These are phyloP conservation scores for Aspergillus avenaceus DNA, from an alignment of 495 filamentous ascomycete genomes.

Conservation along the genomic window DNA sequence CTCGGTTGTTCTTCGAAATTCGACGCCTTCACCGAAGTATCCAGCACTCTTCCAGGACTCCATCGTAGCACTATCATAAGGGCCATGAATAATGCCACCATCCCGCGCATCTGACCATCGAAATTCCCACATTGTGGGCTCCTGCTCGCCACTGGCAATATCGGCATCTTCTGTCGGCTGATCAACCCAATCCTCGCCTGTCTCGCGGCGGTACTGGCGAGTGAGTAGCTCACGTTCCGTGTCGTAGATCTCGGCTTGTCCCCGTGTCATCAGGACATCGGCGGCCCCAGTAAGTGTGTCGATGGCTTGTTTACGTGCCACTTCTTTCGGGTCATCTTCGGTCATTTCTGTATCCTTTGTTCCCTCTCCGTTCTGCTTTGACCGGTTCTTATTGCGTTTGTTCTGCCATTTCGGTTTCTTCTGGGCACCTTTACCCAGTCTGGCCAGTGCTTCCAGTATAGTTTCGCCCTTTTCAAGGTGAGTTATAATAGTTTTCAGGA, in stretches of 20 bases:
- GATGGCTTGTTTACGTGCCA: conserved; percentile 63
- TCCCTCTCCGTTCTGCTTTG: conserved; percentile 53
- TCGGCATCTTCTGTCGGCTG: conserved; percentile 30
- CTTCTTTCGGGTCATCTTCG: conserved; percentile 69
- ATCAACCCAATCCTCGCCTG: conserved; percentile 88
- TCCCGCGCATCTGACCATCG: conserved; percentile 89
- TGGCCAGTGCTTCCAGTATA: conserved; percentile 78
- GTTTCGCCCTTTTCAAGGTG: conserved; percentile 81
- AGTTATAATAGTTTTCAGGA: conserved; percentile 66
- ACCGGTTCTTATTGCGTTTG: conserved; percentile 53
- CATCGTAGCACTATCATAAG: conserved; percentile 83
- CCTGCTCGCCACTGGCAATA: conserved; percentile 17
- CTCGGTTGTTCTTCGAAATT: conserved; percentile 67
- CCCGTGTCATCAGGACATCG: conserved; percentile 75
- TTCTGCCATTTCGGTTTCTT: conserved; percentile 60
- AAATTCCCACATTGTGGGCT: conserved; percentile 75
- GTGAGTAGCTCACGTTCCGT: conserved; percentile 78
- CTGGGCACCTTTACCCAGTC: conserved; percentile 66
- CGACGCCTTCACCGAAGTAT: conserved; percentile 91
- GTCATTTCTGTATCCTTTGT: conserved; percentile 62
- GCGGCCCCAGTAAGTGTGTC: conserved; percentile 83
- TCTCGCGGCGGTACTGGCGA: conserved; percentile 79
- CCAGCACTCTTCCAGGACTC: conserved; percentile 82
- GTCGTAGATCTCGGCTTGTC: conserved; percentile 85
- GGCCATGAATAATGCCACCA: conserved; percentile 72